phyloP scores from a whole-genome alignment of 2,329 filamentous ascomycete genomes.

The Xylariaceae sp. region DNA sequence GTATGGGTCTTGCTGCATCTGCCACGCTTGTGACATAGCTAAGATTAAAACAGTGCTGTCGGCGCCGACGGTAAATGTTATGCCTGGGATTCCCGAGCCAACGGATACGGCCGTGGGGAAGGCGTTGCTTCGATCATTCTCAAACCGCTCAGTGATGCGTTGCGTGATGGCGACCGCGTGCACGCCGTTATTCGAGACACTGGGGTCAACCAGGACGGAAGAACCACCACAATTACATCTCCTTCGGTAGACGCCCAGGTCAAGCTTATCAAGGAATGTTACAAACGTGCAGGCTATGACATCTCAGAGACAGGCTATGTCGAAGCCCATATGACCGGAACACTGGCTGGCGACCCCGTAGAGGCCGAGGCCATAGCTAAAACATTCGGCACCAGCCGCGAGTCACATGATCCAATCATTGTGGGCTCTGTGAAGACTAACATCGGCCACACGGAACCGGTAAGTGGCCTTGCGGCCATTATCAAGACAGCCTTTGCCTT shows the following conservation, averaged over 20 bases:
- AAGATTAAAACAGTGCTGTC: neutral
- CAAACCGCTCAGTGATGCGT: constrained; percentile 13
- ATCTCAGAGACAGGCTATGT: constrained; percentile 29
- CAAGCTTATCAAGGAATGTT: constrained; percentile 42
- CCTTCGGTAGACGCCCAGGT: constrained; percentile 49
- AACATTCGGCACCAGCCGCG: constrained; percentile 6
- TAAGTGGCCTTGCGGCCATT: constrained; percentile 36
- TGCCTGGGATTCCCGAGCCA: constrained; percentile 19
- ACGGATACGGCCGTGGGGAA: constrained; percentile 28
- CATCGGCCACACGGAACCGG: constrained; percentile 43
- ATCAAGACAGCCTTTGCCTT: constrained; percentile 40
- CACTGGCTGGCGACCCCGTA: constrained; percentile 35
- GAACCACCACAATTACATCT: constrained; percentile 52
- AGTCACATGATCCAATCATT: constrained; percentile 1
- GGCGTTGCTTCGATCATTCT: constrained; percentile 19
- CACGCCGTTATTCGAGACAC: constrained; percentile 48
- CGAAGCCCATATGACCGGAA: constrained; percentile 41
- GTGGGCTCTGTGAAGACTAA: constrained; percentile 41
- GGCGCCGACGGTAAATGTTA: constrained; percentile 19
- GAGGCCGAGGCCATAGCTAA: constrained; percentile 31
- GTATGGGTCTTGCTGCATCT: neutral
- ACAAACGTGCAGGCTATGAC: constrained; percentile 41
- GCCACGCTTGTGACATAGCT: neutral
- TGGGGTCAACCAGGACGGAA: constrained; percentile 52
- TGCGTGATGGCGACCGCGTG: constrained; percentile 41